phyloP scores from a whole-genome alignment of 208 protist genomes.

The Crithidia fasciculata region DNA sequence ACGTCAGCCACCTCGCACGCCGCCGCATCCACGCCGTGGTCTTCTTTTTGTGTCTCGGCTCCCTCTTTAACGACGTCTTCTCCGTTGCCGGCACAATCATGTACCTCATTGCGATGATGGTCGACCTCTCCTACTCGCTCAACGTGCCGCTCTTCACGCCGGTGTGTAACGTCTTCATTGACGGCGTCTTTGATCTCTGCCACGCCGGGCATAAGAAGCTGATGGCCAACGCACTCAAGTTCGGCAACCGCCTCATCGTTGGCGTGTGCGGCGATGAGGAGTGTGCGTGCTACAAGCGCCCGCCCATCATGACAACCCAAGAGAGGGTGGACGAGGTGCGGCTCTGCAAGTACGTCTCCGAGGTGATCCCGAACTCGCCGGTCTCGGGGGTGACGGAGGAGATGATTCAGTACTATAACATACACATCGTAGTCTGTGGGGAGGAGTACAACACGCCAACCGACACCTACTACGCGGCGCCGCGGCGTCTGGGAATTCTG shows the following conservation, averaged over 20 bases:
- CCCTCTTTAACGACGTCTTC: conserved; percentile 87
- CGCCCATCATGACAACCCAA: conserved; percentile 91
- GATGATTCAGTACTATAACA: conserved; percentile 92
- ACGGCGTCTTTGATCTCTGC: conserved; percentile 94
- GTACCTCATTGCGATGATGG: conserved; percentile 86
- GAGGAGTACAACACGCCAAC: conserved; percentile 90
- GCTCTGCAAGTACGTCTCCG: conserved; percentile 89
- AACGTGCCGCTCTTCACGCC: conserved; percentile 92
- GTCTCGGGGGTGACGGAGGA: conserved; percentile 85
- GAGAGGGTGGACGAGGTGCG: conserved; percentile 90
- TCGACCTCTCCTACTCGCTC: conserved; percentile 86
- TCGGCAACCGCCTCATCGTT: conserved; percentile 92
- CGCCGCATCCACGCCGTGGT: conserved; percentile 89
- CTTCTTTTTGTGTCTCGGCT: conserved; percentile 81
- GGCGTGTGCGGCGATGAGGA: conserved; percentile 93
- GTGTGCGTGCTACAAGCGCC: conserved; percentile 87
- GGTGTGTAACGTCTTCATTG: conserved; percentile 91
- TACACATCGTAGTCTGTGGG: conserved; percentile 91
- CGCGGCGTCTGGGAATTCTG: conserved; percentile 88
- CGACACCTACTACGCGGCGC: conserved; percentile 91
- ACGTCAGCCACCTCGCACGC: conserved; percentile 83
- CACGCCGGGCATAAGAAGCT: conserved; percentile 91
- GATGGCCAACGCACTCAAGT: conserved; percentile 84
- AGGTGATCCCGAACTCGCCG: conserved; percentile 91
- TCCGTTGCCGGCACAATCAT: conserved; percentile 62